phyloP scores from a whole-genome alignment of 2,329 filamentous ascomycete genomes.

The Tolypocladium guangdongense region DNA sequence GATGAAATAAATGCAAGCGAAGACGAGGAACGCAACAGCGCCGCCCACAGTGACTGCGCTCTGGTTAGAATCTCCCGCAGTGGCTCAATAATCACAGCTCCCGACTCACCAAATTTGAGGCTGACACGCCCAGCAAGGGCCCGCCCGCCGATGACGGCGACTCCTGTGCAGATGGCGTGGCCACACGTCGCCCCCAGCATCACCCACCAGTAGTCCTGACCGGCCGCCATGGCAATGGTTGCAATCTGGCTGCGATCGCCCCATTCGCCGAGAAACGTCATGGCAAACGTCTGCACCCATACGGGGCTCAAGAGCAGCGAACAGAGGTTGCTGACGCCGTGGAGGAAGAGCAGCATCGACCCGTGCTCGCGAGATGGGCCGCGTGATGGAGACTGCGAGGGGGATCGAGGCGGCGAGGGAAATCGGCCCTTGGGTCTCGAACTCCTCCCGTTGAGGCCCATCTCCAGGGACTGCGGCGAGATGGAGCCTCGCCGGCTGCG shows the following conservation, averaged over 20 bases:
- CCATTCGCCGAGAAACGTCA: slow-evolving; percentile 99
- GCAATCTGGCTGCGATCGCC: slow-evolving; percentile 96
- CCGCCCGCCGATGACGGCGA: slow-evolving; percentile 82
- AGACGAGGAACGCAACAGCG: slow-evolving; percentile 78
- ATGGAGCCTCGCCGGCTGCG: slow-evolving; percentile 53
- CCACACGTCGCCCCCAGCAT: slow-evolving; percentile 79
- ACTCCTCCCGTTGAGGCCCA: slow-evolving; percentile 61
- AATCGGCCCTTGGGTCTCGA: slow-evolving; percentile 65
- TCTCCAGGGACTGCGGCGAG: slow-evolving; percentile 69
- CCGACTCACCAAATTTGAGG: slow-evolving; percentile 79
- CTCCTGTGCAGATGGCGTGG: slow-evolving; percentile 80
- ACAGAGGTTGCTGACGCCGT: slow-evolving; percentile 74
- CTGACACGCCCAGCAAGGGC: slow-evolving; percentile 91
- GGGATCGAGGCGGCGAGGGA: slow-evolving; percentile 68
- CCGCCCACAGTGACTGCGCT: slow-evolving; percentile 81
- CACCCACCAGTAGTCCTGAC: slow-evolving; percentile 98
- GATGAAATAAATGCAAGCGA: slow-evolving; percentile 82
- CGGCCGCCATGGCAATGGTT: slow-evolving; percentile 96
- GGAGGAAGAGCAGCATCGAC: slow-evolving; percentile 28
- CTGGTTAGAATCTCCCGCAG: slow-evolving; percentile 10
- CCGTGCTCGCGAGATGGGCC: slow-evolving; percentile 38
- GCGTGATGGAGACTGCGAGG: slow-evolving; percentile 63
- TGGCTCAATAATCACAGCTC: neutral
- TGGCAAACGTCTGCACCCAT: slow-evolving; percentile 97
- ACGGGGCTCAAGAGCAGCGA: slow-evolving; percentile 84